Evolutionary conservation across 192 early-diverging fungal genomes (phyloP).

Genomic region (Lobulomyces angularis): DNA sequence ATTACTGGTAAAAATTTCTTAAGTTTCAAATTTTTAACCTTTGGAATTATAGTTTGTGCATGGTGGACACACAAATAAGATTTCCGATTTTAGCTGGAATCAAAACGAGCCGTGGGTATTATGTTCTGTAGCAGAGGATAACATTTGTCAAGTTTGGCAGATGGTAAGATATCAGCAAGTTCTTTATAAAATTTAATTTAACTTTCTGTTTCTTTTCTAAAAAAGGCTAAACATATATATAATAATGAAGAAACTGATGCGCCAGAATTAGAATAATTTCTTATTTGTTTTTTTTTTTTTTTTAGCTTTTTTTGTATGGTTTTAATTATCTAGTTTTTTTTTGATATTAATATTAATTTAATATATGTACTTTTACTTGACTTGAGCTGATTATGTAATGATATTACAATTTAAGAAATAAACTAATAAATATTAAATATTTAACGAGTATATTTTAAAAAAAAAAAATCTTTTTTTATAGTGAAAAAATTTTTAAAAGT

Average conservation of each 20-base stretch:
- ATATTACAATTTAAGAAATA: too few species aligned
- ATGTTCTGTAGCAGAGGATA: conserved; percentile 89
- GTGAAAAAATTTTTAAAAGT: too few species aligned
- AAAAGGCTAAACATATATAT: conserved; percentile 2
- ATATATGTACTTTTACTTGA: too few species aligned
- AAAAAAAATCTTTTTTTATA: too few species aligned
- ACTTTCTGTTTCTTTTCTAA: not conserved
- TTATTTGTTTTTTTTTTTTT: not conserved
- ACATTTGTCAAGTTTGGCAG: conserved; percentile 97
- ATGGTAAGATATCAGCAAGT: conserved; percentile 63
- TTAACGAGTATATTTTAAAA: too few species aligned
- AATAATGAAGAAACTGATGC: conserved; percentile 28
- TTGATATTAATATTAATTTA: too few species aligned
- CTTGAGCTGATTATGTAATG: too few species aligned
- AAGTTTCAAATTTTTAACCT: not conserved
- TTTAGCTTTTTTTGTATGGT: not conserved
- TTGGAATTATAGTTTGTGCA: conserved; percentile 68
- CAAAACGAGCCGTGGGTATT: conserved; percentile 85
- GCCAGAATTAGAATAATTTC: conserved; percentile 2
- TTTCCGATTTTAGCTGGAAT: conserved; percentile 95
- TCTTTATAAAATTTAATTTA: too few species aligned
- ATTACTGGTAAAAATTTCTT: conserved; percentile 50
- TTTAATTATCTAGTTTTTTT: too few species aligned
- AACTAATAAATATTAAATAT: too few species aligned
- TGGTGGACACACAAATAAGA: conserved; percentile 94